Base-by-base conservation (phyloP, 2,329 filamentous ascomycete genomes). In the Aspergillus hiratsukae region DNA sequence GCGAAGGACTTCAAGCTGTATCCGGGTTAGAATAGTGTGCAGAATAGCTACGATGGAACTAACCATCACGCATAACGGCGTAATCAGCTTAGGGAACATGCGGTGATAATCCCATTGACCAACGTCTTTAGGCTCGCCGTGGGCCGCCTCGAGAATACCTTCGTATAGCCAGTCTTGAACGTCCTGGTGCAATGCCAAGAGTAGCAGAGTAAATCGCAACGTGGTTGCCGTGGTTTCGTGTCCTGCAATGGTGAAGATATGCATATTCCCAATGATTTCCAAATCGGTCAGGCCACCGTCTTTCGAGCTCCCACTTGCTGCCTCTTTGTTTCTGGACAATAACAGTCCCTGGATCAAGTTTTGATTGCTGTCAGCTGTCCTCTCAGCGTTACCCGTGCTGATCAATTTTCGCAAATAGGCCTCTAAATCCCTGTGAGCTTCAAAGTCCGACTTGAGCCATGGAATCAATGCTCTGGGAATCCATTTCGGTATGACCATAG, bases 201-300 rank as follows among this genome's bases (percentile, higher is more conserved):
- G 74, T 6, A 75, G 63, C 1, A 79, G 63, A 0, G 72, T 66
- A 52, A 75, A 81, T 0, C 73, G 71, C 5, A 81, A 62, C 0
- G 75, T 75, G 28, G 78, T 75, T 0, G 80, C 77, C 0, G 79
- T 80, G 0, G 80, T 81, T 56, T 83, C 80, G 55, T 81, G 78
- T 0, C 80, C 80, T 0, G 80, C 80, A 51, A 82, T 70, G 49
- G 78, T 80, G 58, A 81, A 74, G 1, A 77, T 67, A 52, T 79
- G 80, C 49, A 80, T 66, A 48, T 81, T 81, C 14, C 80, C 78
- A 43, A 77, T 77, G 5, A 83, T 76, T 56, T 83, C 80, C 48
- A 49, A 35, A 40, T 65, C 61, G 4, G 60, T 52, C 2, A 66
- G 49, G 2, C 57, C 55, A 14, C n/a, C 17, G 28, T 55, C 40